These are phyloP conservation scores for Alopecurus myosuroides DNA, from an alignment of 176 grass and related monocot genomes.

Conservation along the genomic window DNA sequence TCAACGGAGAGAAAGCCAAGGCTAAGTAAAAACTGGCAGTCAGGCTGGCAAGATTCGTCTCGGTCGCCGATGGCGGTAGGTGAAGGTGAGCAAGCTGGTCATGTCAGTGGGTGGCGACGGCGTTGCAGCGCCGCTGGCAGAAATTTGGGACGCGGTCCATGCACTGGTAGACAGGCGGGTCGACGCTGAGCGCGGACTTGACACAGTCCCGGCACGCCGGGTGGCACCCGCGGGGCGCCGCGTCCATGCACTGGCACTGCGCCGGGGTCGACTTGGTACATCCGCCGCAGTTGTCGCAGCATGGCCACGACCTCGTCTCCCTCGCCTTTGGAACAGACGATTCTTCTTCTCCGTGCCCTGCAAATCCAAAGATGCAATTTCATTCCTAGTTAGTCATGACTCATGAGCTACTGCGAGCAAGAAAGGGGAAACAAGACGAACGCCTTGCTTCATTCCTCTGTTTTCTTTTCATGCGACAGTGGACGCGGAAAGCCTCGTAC, in stretches of 20 bases:
- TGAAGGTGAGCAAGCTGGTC: neutral
- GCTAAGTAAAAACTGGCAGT: neutral
- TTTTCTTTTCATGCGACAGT: too few relatives aligned
- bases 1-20: neutral
- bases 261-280: slow-evolving; percentile 55
- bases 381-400: neutral
- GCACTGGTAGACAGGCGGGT: slow-evolving; percentile 73
- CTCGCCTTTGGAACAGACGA: too few relatives aligned
- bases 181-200: slow-evolving; percentile 44
- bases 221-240: slow-evolving; percentile 54
- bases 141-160: slow-evolving; percentile 60
- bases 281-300: slow-evolving; percentile 75
- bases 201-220: slow-evolving; percentile 75
- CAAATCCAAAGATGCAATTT: neutral
- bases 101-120: neutral
- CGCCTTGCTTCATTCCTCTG: too few relatives aligned
- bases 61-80: neutral
- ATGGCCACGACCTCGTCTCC: slow-evolving; percentile 34
- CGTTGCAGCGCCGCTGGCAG: slow-evolving; percentile 51
- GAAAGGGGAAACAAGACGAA: too few relatives aligned
- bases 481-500: too few relatives aligned
- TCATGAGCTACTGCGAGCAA: too few relatives aligned
- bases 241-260: slow-evolving; percentile 66
- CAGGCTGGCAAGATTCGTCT: neutral
- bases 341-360: slow-evolving; percentile 8